Conservation (phyloP, 306 rosid genomes). For the Gillenia trifoliata region DNA sequence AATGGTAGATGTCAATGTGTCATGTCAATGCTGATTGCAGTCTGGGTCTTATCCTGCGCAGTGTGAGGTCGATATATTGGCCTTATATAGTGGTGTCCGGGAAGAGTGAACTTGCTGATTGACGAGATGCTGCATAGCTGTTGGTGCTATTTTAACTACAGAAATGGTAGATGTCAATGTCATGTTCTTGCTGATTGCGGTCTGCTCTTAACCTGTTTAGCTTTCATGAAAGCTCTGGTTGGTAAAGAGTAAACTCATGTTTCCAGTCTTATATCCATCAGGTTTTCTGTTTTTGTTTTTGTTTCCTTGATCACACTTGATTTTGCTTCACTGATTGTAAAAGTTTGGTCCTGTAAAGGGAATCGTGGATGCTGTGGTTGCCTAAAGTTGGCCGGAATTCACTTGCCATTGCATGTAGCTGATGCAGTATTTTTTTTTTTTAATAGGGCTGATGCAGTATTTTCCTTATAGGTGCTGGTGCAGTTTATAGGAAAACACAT, state of each 20-base stretch:
- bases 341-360: slow-evolving; percentile 34
- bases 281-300: slow-evolving; percentile 1
- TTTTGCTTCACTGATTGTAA: slow-evolving; percentile 23
- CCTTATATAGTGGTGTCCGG: slow-evolving; percentile 42
- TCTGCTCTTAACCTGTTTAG: slow-evolving; percentile 28
- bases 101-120: slow-evolving; percentile 41
- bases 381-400: slow-evolving; percentile 20
- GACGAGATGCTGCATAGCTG: slow-evolving; percentile 41
- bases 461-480: slow-evolving; percentile 16
- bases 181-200: slow-evolving; percentile 37
- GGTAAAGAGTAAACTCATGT: slow-evolving; percentile 36
- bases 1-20: slow-evolving; percentile 33
- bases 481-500: slow-evolving; percentile 17
- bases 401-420: slow-evolving; percentile 27
- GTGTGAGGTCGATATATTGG: slow-evolving; percentile 16
- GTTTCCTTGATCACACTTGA: slow-evolving; percentile 23
- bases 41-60: slow-evolving; percentile 22
- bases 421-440: slow-evolving; percentile 26
- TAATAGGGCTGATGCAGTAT: too few relatives aligned
- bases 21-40: slow-evolving; percentile 34
- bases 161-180: slow-evolving; percentile 34
- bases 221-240: slow-evolving; percentile 27
- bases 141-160: slow-evolving; percentile 32
- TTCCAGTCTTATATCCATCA: slow-evolving; percentile 20
- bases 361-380: slow-evolving; percentile 34